Base-by-base conservation (phyloP, 73 alveolate genomes). In the Effrenium voratum region DNA sequence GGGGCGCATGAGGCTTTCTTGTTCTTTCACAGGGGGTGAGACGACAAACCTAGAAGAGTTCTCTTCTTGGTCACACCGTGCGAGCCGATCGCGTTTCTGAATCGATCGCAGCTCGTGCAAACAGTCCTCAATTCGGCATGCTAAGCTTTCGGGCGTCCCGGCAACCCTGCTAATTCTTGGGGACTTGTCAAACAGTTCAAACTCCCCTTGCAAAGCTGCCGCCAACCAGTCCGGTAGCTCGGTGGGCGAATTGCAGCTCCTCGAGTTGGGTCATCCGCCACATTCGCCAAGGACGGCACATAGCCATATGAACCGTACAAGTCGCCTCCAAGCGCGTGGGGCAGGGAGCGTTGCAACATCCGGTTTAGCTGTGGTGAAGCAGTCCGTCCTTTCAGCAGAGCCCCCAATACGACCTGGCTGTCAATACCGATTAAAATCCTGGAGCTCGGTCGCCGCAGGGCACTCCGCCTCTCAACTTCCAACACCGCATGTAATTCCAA, bases 301-400 rank as follows among this genome's bases (percentile, higher is more conserved):
- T 2, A 80, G 13, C 66, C 49, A 34, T 46, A 80, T 32, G 22
- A 26, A 12, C 70, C 70, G 34, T 45, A 22, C 5, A 80, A 3
- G 0, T 72, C 91, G 1, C 47, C 36, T 0, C 91, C 72, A 2
- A 80, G 2, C 36, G 5, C n/a, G 2, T 44, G 12, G 45, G 72
- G 47, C 32, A 80, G 16, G 1, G 70, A 43, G 5, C 45, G 30
- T 1, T 36, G 22, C 3, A 80, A 30, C 72, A 80, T 0, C 5
- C 3, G 24, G 50, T 82, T 82, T 55, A 82, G 26, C 1, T 26
- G 22, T 0, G 55, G 36, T 1, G 75, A 22, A 13, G 75, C 40
- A 41, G 93, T 34, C 24, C 93, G 55, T 15, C 93, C 93, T 44
- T 84, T 85, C 24, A 10, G 12, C 36, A 84, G 30, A 6, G 63